Evolutionary conservation across 768 basidiomycete species (phyloP).

Genomic region (Leucosporidium yakuticum): DNA sequence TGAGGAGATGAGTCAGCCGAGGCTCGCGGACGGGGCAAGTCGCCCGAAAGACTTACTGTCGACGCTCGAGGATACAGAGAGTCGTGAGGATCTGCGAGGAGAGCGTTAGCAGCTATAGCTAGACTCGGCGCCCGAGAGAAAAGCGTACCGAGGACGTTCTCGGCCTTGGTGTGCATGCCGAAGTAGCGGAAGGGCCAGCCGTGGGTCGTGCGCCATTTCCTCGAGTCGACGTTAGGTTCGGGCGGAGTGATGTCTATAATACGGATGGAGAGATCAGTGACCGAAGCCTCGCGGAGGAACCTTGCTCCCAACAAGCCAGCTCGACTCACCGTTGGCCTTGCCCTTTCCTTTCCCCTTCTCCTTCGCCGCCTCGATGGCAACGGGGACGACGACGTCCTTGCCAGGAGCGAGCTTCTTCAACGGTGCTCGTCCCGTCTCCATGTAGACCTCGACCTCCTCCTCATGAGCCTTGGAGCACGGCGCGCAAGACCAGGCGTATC

Average conservation of each 20-base stretch:
- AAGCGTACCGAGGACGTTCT: slow-evolving; percentile 29
- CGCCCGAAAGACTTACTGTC: slow-evolving; percentile 46
- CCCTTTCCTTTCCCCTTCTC: slow-evolving; percentile 12
- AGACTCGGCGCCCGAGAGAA: too few relatives aligned
- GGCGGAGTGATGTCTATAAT: not conserved
- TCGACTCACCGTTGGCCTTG: slow-evolving; percentile 11
- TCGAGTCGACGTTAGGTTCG: slow-evolving; percentile 16
- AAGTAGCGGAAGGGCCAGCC: slow-evolving; percentile 95
- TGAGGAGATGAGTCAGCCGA: not conserved
- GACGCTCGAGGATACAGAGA: slow-evolving; percentile 90
- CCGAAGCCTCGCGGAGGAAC: not conserved
- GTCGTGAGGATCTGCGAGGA: slow-evolving; percentile 76
- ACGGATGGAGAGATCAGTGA: not conserved
- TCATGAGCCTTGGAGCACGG: slow-evolving; percentile 84
- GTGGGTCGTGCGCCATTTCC: slow-evolving; percentile 62
- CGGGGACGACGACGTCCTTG: slow-evolving; percentile 6
- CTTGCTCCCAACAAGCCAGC: too few relatives aligned
- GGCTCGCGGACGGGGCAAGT: not conserved
- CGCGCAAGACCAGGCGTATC: slow-evolving; percentile 96
- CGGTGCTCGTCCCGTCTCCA: slow-evolving; percentile 24
- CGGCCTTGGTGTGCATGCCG: slow-evolving; percentile 34
- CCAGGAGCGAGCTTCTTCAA: not conserved
- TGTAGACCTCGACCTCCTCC: slow-evolving; percentile 41
- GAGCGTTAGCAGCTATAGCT: not conserved
- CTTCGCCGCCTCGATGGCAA: slow-evolving; percentile 1